Evolutionary conservation across 2,329 filamentous ascomycete genomes (phyloP).

Genomic region (Scedosporium minutisporum): DNA sequence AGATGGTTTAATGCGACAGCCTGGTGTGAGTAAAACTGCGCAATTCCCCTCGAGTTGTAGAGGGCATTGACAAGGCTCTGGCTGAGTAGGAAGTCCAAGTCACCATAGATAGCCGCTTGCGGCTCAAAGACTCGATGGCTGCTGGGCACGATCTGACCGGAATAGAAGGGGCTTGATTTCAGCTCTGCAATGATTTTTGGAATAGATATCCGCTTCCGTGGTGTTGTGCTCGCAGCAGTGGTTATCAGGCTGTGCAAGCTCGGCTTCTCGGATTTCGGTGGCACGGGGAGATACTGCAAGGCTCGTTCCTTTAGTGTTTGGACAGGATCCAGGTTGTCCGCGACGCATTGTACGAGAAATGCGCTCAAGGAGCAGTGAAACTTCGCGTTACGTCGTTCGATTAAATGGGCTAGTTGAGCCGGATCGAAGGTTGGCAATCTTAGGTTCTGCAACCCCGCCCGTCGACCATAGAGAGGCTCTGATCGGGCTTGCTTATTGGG

Average conservation of each 20-base stretch:
- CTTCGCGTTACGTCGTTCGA: slow-evolving; percentile 80
- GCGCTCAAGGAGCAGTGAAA: slow-evolving; percentile 67
- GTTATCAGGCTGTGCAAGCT: slow-evolving; percentile 13
- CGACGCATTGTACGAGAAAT: slow-evolving; percentile 67
- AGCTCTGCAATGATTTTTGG: slow-evolving; percentile 80
- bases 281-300: slow-evolving; percentile 52
- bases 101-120: slow-evolving; percentile 71
- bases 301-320: slow-evolving; percentile 49
- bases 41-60: slow-evolving; percentile 85
- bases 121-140: slow-evolving; percentile 86
- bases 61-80: slow-evolving; percentile 92
- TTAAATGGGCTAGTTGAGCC: slow-evolving; percentile 34
- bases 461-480: too few species aligned
- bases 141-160: slow-evolving; percentile 82
- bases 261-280: slow-evolving; percentile 15
- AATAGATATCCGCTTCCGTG: slow-evolving; percentile 68
- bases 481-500: slow-evolving; percentile 57
- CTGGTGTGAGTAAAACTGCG: slow-evolving; percentile 81
- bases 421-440: slow-evolving; percentile 52
- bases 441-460: slow-evolving; percentile 58
- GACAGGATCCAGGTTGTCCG: slow-evolving; percentile 57
- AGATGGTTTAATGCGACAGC: slow-evolving; percentile 87
- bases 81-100: slow-evolving; percentile 76
- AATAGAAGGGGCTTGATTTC: slow-evolving; percentile 77
- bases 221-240: slow-evolving; percentile 61